Conservation (phyloP, 1,284 basidiomycete species). For the Abortiporus biennis region DNA sequence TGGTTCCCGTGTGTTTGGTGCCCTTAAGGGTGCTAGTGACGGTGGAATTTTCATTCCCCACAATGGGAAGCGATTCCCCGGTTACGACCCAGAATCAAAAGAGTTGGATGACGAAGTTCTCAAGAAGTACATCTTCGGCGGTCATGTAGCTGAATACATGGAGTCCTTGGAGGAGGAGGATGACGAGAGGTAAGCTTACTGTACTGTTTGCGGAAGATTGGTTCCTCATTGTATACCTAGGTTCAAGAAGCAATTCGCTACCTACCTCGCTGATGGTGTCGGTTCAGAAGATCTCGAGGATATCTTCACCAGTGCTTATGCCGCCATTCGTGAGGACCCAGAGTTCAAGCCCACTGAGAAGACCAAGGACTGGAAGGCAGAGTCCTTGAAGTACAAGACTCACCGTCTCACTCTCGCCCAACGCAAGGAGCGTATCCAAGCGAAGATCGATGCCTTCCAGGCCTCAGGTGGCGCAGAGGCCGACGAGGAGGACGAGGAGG, state of each 20-base stretch:
- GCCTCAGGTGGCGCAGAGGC: slow-evolving; percentile 48
- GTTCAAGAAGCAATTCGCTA: slow-evolving; percentile 98
- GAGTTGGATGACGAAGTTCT: slow-evolving; percentile 91
- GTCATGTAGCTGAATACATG: slow-evolving; percentile 99
- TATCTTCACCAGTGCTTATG: slow-evolving; percentile 87
- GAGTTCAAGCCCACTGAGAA: slow-evolving; percentile 90
- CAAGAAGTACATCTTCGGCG: slow-evolving; percentile 98
- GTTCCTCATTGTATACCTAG: slow-evolving; percentile 34
- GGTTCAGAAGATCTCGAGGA: slow-evolving; percentile 98
- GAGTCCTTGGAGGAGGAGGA: slow-evolving; percentile 99
- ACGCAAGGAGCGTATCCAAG: slow-evolving; percentile 73
- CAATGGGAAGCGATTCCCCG: slow-evolving; percentile 98
- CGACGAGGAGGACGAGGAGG: slow-evolving; percentile 41
- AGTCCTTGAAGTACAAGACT: slow-evolving; percentile 72
- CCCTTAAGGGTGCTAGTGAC: slow-evolving; percentile 98
- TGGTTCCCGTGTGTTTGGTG: slow-evolving; percentile 97
- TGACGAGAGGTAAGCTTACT: slow-evolving; percentile 50
- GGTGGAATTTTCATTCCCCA: slow-evolving; percentile 99
- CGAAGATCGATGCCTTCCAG: slow-evolving; percentile 84
- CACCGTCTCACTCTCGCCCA: slow-evolving; percentile 74
- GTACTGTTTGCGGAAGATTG: neutral
- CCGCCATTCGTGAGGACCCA: slow-evolving; percentile 95
- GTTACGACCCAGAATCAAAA: slow-evolving; percentile 94
- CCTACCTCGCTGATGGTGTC: slow-evolving; percentile 93
- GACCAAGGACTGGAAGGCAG: slow-evolving; percentile 89